Base-by-base conservation (phyloP, 768 basidiomycete genomes). In the Suillus cothurnatus region DNA sequence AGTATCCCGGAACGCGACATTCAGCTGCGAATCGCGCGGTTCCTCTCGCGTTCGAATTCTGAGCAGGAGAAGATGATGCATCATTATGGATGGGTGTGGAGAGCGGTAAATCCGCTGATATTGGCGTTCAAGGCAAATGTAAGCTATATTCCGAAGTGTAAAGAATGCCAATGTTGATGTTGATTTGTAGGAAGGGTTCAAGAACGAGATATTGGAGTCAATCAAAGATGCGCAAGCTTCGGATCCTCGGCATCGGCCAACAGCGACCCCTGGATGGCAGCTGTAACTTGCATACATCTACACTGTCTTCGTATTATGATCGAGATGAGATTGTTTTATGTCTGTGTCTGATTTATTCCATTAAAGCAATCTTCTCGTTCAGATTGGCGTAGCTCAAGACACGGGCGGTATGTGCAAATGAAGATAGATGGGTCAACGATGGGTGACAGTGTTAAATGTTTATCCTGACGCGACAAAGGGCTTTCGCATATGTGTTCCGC, bases 61-160 rank as follows among this genome's bases (percentile, higher is more conserved):
- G 77, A 74, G 39, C 78, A 81, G 66, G 87, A 88, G 61, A 81
- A 66, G 69, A 82, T 85, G 79, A 69, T 82, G 71, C 69, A 66
- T 34, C 79, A 85, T 61, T 88, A 78, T 70, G 74, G 77, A 0
- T 89, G 88, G 88, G 79, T 81, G 0, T 85, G 77, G 75, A 77
- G 81, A 47, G 82, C 84, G 61, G 82, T 83, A 23, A 68, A 77
- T 17, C 80, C 84, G 3, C 76, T 89, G 50, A 66, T 76, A 43
- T 72, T 78, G 0, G 73, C 74, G 5, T 86, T 80, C 69, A 70
- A 77, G 41, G 70, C 71, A 36, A 80, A 83, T 66, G 85, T 87
- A 67, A 67, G 83, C 73, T 61, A 41, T 61, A 17, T 17, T 23
- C 7, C 36, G 19, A 41, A 31, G 34, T 28, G 32, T 17, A 28